Evolutionary conservation across 805 yeast genomes (phyloP), one percentile per base, ranked within the genome.

Genomic region (Soucietia sequanensis): DNA sequence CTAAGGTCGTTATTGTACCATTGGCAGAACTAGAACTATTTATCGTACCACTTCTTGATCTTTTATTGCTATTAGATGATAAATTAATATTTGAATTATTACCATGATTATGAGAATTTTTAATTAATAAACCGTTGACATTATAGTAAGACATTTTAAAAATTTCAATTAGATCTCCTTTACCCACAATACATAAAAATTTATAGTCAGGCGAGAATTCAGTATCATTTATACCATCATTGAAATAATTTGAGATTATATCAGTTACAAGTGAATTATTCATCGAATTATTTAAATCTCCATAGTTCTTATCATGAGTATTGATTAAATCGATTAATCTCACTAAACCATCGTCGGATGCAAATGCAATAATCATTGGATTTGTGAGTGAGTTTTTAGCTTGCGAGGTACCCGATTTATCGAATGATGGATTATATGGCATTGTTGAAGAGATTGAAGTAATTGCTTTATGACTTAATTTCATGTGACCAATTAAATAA

Each of bases 341-440:
- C 17, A 80, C 59, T 41, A 72, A 73, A 2, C 89, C 93, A 50
- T 82, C 88, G 41, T 78, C 84, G 5, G 78, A 64, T 0, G 83
- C 75, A n/a, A 79, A 50, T 0, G 79, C 74, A 6, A 76, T 34
- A 5, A 75, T 48, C 46, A 54, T 54, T 31, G 53, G 86, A 70
- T 44, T 75, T n/a, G n/a, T n/a, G n/a, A n/a, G n/a, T n/a, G n/a
- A n/a, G n/a, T n/a, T n/a, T 21, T 21, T 8, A 9, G 34, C 41
- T 7, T 33, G 24, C 16, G 44, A 34, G 4, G 42, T 17, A 5
- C 37, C 18, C 9, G 26, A 19, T 30, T 30, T 29, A 9, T 31
- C 27, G 19, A 27, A 31, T 19, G 25, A 27, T 3, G 20, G 14
- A 7, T 34, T 41, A 28, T 50, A 45, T 1, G 60, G 50, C 8